phyloP scores from a whole-genome alignment of 306 rosid genomes.

The Vicia faba region DNA sequence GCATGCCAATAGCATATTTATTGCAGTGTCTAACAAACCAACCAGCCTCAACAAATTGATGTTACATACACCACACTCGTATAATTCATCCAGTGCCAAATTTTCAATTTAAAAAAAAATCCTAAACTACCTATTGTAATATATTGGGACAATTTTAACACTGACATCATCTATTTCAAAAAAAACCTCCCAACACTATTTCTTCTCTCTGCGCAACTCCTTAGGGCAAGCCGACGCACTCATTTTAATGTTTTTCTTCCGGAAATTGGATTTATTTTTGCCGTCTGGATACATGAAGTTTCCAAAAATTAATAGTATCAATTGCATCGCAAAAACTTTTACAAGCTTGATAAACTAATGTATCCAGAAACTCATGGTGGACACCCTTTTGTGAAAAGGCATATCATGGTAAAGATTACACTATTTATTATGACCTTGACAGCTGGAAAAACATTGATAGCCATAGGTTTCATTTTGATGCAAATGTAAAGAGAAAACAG shows the following conservation, averaged over 20 bases:
- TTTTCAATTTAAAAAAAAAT: background rate
- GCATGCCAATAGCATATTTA: background rate
- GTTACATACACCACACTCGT: background rate
- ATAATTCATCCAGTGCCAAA: constrained; percentile 2
- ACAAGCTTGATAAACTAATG: background rate
- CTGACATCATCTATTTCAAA: background rate
- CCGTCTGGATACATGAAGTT: background rate
- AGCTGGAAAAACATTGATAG: background rate
- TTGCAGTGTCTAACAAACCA: background rate
- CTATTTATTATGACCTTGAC: constrained; percentile 1
- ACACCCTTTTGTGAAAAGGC: background rate
- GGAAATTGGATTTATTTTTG: background rate
- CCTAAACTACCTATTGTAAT: background rate
- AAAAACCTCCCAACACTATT: background rate
- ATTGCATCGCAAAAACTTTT: background rate
- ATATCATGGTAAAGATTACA: background rate
- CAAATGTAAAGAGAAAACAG: background rate
- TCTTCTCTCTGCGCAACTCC: background rate
- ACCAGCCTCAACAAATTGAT: background rate
- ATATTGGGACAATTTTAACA: constrained; percentile 5
- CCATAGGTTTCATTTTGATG: no score
- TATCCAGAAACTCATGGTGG: background rate
- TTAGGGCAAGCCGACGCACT: background rate
- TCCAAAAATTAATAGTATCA: background rate
- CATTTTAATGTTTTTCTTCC: background rate